phyloP scores from a whole-genome alignment of 176 grass and related monocot species.

The Triticum turgidum region DNA sequence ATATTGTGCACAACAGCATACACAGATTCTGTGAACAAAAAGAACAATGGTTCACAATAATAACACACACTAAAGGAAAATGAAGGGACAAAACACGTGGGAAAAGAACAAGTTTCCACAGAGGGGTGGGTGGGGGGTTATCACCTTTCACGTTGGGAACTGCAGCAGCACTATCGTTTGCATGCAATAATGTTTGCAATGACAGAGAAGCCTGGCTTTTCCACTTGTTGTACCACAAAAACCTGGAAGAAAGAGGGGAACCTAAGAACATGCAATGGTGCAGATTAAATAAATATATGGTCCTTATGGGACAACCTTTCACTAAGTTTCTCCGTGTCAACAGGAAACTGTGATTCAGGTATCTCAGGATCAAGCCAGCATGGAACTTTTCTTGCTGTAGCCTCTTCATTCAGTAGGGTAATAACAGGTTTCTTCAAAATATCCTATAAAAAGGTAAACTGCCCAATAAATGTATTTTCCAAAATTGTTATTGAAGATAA shows the following conservation, averaged over 20 bases:
- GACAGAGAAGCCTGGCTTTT: constrained; percentile 48
- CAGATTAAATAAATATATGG: constrained; percentile 7
- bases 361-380: constrained; percentile 77
- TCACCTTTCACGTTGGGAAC: constrained; percentile 52
- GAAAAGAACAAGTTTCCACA: neutral
- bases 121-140: neutral
- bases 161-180: constrained; percentile 26
- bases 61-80: neutral
- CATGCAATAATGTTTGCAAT: constrained; percentile 34
- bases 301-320: constrained; percentile 53
- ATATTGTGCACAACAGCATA: constrained; percentile 26
- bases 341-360: constrained; percentile 63
- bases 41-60: neutral
- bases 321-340: constrained; percentile 55
- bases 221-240: constrained; percentile 69
- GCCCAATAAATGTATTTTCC: neutral
- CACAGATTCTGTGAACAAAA: constrained; percentile 36
- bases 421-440: constrained; percentile 69
- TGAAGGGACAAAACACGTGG: neutral
- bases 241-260: constrained; percentile 48
- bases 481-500: constrained; percentile 7
- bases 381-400: constrained; percentile 53
- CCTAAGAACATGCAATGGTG: constrained; percentile 10
- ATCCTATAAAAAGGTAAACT: constrained; percentile 47
- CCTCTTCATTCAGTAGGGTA: constrained; percentile 56